phyloP scores from a whole-genome alignment of 345 rosid species.

The Camelina neglecta region DNA sequence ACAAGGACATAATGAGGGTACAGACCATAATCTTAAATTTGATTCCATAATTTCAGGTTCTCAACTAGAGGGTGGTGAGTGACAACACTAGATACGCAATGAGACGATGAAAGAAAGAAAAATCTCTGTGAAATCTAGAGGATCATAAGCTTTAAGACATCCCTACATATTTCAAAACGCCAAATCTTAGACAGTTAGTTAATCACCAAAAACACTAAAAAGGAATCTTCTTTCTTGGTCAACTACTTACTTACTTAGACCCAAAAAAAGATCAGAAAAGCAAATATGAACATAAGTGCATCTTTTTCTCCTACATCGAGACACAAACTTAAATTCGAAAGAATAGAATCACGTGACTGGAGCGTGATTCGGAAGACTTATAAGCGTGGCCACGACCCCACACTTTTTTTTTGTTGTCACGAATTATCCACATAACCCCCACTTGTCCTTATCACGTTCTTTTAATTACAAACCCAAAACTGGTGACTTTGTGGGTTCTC shows the following conservation, averaged over 20 bases:
- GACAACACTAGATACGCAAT: not conserved
- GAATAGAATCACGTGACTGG: slow-evolving; percentile 45
- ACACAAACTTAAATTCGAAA: slow-evolving; percentile 8
- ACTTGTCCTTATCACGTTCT: slow-evolving; percentile 32
- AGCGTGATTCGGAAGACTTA: slow-evolving; percentile 36
- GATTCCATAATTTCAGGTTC: not conserved
- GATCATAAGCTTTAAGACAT: slow-evolving; percentile 4
- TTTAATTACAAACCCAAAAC: slow-evolving; percentile 13
- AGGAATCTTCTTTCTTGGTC: slow-evolving; percentile 32
- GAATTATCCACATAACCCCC: slow-evolving; percentile 42
- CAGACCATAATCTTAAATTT: not conserved
- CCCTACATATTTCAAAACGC: not conserved
- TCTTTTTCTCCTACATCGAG: slow-evolving; percentile 39
- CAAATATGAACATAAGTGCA: slow-evolving; percentile 32
- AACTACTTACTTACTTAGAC: slow-evolving; percentile 21
- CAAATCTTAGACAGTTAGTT: slow-evolving; percentile 1
- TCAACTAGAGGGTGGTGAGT: not conserved
- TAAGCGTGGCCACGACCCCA: slow-evolving; percentile 32
- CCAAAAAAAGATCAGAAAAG: not conserved
- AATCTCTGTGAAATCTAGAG: too few species aligned
- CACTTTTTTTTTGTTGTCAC: slow-evolving; percentile 25
- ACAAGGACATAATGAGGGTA: not conserved
- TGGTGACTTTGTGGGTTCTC: slow-evolving; percentile 29
- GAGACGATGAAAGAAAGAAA: too few species aligned
- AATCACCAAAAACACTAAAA: not conserved